Base-by-base conservation (phyloP, 164 flowering plant species). In the Annona cherimola region DNA sequence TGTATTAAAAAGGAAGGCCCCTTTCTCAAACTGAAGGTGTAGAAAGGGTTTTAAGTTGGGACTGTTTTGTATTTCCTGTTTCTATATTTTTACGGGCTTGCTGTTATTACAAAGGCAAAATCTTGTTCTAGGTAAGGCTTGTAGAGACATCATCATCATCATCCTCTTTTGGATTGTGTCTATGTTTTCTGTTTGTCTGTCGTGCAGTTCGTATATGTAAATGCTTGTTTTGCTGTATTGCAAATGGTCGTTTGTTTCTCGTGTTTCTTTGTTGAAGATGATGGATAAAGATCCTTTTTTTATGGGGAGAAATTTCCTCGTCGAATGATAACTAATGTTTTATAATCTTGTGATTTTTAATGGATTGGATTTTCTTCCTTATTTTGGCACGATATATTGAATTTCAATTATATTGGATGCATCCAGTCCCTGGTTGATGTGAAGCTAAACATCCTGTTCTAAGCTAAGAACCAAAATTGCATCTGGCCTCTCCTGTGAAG, bases 171-270 rank as follows among this genome's bases (percentile, higher is more conserved):
- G 26, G 68, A 61, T 71, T 64, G 41, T 40, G n/a, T 69, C n/a
- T 63, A 66, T 79, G 84, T 79, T 73, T 67, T 76, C 73, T 78
- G 79, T 75, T 73, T 79, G 76, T 76, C 75, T 71, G 67, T 63
- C 55, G 6, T 70, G 57, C 68, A 60, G 60, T n/a, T 63, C 66
- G 59, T 61, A n/a, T 61, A 77, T 80, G 82, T 82, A 84, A 75
- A 84, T 84, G n/a, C 73, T 77, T 73, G 80, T 81, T 71, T 80
- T 74, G 76, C 78, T 77, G 66, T 64, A n/a, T 74, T 67, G 70
- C 78, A 76, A 76, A 63, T 71, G n/a, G 64, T 55, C 44, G n/a
- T 57, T 9, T 66, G 44, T 63, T 69, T 19, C 35, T 59, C 35
- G 42, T 59, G 66, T 57, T 6, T 50, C 7, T 18, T 18, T 44